Evolutionary conservation across 1,284 basidiomycete species (phyloP).

Genomic region (Ganoderma lingzhi): DNA sequence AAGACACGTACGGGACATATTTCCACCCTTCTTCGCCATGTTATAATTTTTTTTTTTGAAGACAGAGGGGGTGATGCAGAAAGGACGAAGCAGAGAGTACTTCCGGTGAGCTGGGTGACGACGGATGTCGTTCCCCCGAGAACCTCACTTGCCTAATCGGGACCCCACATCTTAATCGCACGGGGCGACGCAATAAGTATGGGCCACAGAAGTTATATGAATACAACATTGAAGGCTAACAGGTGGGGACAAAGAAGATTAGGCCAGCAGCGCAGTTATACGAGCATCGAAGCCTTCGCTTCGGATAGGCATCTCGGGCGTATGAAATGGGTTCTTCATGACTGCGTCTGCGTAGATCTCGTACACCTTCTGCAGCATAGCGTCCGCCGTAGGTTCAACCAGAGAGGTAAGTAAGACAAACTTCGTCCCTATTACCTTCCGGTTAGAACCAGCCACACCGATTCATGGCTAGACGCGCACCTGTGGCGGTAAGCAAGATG

Average conservation of each 20-base stretch:
- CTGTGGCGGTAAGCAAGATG: conserved; percentile 91
- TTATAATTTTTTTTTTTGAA: too few relatives aligned
- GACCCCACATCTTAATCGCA: background rate
- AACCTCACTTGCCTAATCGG: conserved; percentile 19
- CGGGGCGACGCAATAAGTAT: too few relatives aligned
- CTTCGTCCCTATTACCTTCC: conserved; percentile 81
- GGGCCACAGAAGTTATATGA: background rate
- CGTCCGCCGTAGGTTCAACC: conserved; percentile 77
- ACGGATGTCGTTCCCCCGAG: conserved; percentile 8
- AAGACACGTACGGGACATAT: conserved; percentile 7
- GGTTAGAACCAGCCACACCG: background rate
- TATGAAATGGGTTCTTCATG: conserved; percentile 99
- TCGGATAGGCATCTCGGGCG: conserved; percentile 98
- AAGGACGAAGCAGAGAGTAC: background rate
- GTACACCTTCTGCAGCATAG: conserved; percentile 83
- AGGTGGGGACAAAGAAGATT: background rate
- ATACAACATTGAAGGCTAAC: background rate
- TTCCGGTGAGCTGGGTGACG: too few relatives aligned
- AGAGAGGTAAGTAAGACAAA: conserved; percentile 92
- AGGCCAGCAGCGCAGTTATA: conserved; percentile 66
- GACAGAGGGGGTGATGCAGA: background rate
- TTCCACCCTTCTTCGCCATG: conserved; percentile 16
- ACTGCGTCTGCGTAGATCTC: conserved; percentile 93
- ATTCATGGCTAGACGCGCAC: conserved; percentile 52
- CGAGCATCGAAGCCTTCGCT: conserved; percentile 88